Conservation (phyloP, 305 asterid species). For the Solanum hybrid region DNA sequence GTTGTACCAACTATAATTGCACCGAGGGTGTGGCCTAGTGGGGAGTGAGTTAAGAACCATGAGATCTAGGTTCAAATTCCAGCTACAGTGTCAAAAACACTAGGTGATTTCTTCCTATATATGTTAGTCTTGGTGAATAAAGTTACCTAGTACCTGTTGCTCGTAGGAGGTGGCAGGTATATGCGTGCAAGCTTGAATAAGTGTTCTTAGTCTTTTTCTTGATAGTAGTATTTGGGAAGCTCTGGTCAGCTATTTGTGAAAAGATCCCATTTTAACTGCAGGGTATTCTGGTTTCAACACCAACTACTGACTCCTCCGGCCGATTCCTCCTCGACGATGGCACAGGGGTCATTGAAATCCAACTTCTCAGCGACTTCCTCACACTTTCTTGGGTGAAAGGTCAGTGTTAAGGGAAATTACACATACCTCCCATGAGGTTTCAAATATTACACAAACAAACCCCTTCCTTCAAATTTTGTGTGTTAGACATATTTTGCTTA, state of each 20-base stretch:
- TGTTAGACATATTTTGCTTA: not conserved
- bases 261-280: slow-evolving; percentile 13
- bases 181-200: not conserved
- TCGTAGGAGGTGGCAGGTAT: not conserved
- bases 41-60: not conserved
- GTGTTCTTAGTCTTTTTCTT: not conserved
- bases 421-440: not conserved
- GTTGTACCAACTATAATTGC: not conserved
- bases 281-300: slow-evolving; percentile 61
- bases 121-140: not conserved
- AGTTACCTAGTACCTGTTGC: not conserved
- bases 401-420: not conserved
- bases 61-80: not conserved
- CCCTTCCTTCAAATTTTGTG: not conserved
- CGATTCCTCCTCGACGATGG: slow-evolving; percentile 68
- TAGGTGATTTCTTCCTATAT: not conserved
- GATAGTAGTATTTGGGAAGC: not conserved
- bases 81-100: not conserved
- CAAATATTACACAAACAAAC: not conserved
- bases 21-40: not conserved
- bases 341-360: slow-evolving; percentile 56
- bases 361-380: slow-evolving; percentile 30
- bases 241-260: not conserved
- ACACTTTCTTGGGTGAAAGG: slow-evolving; percentile 53
- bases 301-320: slow-evolving; percentile 19